Conservation (phyloP, 495 filamentous ascomycete species). For the Tuber umbilicatum region DNA sequence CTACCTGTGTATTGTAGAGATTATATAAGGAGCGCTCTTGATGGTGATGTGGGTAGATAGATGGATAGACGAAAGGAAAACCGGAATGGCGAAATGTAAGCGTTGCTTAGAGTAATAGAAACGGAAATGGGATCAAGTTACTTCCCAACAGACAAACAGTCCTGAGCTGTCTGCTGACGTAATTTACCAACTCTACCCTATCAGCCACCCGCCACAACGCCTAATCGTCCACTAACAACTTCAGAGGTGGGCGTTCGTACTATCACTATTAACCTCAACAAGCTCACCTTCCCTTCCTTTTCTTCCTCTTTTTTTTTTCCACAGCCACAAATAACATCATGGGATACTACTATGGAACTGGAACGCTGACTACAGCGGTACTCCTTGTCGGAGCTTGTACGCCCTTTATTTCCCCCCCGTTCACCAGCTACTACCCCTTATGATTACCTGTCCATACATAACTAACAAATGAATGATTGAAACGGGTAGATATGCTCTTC, state of each 20-base stretch:
- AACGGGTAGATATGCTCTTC: slow-evolving; percentile 82
- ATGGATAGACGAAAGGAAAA: slow-evolving; percentile 2
- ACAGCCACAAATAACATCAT: slow-evolving; percentile 16
- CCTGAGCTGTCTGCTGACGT: background rate
- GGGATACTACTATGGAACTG: slow-evolving; percentile 55
- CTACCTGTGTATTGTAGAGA: background rate
- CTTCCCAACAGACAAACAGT: background rate
- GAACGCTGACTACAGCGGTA: slow-evolving; percentile 60
- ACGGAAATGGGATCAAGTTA: background rate
- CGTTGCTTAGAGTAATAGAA: background rate
- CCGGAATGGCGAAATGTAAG: background rate
- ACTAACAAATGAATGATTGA: slow-evolving; percentile 39
- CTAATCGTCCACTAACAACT: background rate
- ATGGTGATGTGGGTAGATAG: slow-evolving; percentile 17
- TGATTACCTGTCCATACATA: slow-evolving; percentile 40
- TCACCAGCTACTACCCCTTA: slow-evolving; percentile 5
- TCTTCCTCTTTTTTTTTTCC: slow-evolving; percentile 7
- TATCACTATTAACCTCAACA: slow-evolving; percentile 19
- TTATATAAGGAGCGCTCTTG: slow-evolving; percentile 15
- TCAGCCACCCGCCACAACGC: background rate
- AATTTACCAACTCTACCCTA: background rate
- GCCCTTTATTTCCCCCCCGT: slow-evolving; percentile 27
- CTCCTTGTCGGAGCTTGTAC: slow-evolving; percentile 84
- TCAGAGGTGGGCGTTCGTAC: background rate
- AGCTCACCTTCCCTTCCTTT: slow-evolving; percentile 10